Percentiles rank a stretch among this genome's conserved stretches.
Evolutionary conservation across 1,284 basidiomycete species (phyloP).

Genomic region (Peniophora sp.): DNA sequence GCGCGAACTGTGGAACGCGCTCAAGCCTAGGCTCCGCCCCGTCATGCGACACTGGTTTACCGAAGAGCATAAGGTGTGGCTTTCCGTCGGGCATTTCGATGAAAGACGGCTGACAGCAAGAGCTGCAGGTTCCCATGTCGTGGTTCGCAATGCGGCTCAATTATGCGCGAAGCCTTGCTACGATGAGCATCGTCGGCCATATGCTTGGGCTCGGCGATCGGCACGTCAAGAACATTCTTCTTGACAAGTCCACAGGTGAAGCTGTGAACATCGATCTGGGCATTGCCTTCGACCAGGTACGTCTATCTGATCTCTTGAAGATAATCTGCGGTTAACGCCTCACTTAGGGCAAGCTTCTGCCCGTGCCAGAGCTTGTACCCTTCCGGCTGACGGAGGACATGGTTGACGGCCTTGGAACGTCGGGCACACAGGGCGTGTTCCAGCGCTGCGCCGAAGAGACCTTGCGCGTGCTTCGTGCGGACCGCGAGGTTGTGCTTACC

Average conservation of each 20-base stretch:
- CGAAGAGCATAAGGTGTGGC: constrained; percentile 66
- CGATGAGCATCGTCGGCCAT: constrained; percentile 91
- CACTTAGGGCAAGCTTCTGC: constrained; percentile 76
- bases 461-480: constrained; percentile 79
- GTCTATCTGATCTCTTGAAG: constrained; percentile 9
- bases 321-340: too few relatives aligned
- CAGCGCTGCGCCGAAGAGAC: constrained; percentile 94
- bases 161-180: constrained; percentile 89
- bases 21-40: constrained; percentile 62
- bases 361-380: constrained; percentile 84
- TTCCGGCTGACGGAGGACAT: constrained; percentile 94
- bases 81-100: too few relatives aligned
- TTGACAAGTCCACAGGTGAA: constrained; percentile 82
- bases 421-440: constrained; percentile 92
- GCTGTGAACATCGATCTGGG: constrained; percentile 95
- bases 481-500: constrained; percentile 85
- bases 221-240: constrained; percentile 87
- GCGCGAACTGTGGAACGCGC: constrained; percentile 40
- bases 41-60: constrained; percentile 95
- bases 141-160: constrained; percentile 94
- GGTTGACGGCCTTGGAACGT: constrained; percentile 88
- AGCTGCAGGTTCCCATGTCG: constrained; percentile 46
- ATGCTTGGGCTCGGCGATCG: constrained; percentile 91
- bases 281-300: constrained; percentile 91
- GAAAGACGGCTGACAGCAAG: too few relatives aligned